phyloP scores from a whole-genome alignment of 257 asterid genomes.

The Penstemon barbatus region DNA sequence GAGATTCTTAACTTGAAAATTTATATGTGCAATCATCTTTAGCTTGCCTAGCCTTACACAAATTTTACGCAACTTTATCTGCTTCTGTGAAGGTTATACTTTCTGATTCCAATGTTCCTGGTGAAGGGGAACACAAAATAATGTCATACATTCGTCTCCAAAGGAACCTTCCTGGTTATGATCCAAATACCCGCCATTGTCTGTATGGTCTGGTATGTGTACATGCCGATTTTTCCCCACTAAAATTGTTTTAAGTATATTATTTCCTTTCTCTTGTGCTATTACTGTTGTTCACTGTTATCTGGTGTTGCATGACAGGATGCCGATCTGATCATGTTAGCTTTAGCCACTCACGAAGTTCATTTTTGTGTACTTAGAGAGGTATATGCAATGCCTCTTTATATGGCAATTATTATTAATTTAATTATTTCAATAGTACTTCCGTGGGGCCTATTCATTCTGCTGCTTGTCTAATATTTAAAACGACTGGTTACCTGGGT shows the following conservation, averaged over 20 bases:
- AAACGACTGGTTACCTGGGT: slow-evolving; percentile 7
- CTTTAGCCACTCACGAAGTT: slow-evolving; percentile 90
- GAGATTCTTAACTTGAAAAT: slow-evolving; percentile 1
- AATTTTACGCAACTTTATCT: slow-evolving; percentile 27
- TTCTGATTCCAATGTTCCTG: slow-evolving; percentile 97
- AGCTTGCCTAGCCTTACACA: slow-evolving; percentile 24
- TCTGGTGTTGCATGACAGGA: slow-evolving; percentile 39
- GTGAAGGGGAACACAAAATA: slow-evolving; percentile 97
- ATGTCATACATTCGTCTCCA: slow-evolving; percentile 94
- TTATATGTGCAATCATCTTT: background rate
- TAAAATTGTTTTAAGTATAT: slow-evolving; percentile 11
- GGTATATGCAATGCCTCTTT: slow-evolving; percentile 40
- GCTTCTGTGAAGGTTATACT: slow-evolving; percentile 72
- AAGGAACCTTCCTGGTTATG: slow-evolving; percentile 85
- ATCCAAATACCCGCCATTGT: slow-evolving; percentile 92
- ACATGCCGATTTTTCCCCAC: slow-evolving; percentile 5
- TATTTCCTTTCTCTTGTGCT: background rate
- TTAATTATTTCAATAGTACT: slow-evolving; percentile 4
- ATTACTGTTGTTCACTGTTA: background rate
- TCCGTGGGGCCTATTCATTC: background rate
- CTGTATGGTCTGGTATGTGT: slow-evolving; percentile 87
- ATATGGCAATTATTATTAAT: slow-evolving; percentile 8
- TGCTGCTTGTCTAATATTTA: background rate
- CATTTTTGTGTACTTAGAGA: slow-evolving; percentile 94
- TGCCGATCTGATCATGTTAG: slow-evolving; percentile 85